phyloP scores from a whole-genome alignment of 441 rosid species.

The Brassica balearica region DNA sequence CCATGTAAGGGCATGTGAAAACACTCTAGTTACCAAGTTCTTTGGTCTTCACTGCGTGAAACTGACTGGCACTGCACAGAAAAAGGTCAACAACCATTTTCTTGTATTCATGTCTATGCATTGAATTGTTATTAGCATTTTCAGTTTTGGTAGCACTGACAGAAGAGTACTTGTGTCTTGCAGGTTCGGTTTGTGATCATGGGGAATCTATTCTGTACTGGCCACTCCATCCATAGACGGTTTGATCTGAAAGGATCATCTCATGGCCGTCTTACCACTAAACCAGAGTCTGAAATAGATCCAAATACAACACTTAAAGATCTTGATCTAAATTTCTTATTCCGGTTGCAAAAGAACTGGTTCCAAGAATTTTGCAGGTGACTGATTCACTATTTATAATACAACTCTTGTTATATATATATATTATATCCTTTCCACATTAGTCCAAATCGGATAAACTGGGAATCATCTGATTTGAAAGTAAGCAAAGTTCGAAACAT shows the following conservation, averaged over 20 bases:
- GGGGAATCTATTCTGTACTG: constrained; percentile 93
- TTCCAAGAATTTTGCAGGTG: constrained; percentile 96
- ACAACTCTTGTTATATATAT: background rate
- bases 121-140: constrained; percentile 11
- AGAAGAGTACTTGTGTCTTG: constrained; percentile 25
- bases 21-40: constrained; percentile 89
- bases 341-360: constrained; percentile 81
- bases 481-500: no score
- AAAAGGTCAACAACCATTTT: constrained; percentile 61
- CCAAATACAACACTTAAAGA: constrained; percentile 90
- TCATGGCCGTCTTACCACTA: constrained; percentile 88
- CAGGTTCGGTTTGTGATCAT: constrained; percentile 95
- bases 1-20: constrained; percentile 85
- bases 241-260: constrained; percentile 98
- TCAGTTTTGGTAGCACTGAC: constrained; percentile 31
- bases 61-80: constrained; percentile 85
- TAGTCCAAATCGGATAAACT: no score
- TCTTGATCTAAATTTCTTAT: constrained; percentile 88
- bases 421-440: no score
- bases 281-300: constrained; percentile 87
- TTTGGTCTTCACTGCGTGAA: constrained; percentile 94
- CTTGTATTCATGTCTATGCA: constrained; percentile 15
- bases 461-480: no score
- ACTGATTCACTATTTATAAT: constrained; percentile 19
- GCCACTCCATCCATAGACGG: constrained; percentile 78